Base-by-base conservation (phyloP, 2,329 filamentous ascomycete species). In the Thelonectria rubi region DNA sequence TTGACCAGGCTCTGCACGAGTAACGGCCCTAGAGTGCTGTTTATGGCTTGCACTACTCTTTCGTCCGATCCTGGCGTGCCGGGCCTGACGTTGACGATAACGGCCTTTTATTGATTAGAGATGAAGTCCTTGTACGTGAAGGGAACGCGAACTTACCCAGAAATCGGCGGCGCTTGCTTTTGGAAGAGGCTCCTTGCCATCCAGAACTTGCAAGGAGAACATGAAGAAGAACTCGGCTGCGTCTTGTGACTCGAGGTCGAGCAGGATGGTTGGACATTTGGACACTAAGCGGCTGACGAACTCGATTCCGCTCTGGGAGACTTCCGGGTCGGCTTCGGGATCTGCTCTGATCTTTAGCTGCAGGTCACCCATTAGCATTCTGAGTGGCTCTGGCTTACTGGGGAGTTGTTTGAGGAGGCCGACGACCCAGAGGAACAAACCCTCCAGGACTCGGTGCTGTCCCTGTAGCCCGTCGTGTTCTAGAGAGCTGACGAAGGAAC, bases 131-230 rank as follows among this genome's bases (percentile, higher is more conserved):
- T 30, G 3, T 8, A 1, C 6, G 14, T 14, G 3, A n/a, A 40
- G 6, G 18, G 17, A n/a, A 8, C 2, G 30, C 2, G 3, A 11
- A 26, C 82, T 67, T 77, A 90, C 88, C 91, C 92, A 95, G 64
- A 96, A 91, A 26, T 90, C 87, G 9, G 88, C 86, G 1, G 92
- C 86, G 3, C 90, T 86, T 30, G 85, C 85, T 76, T 95, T 96
- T 0, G 91, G 90, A 10, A 96, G 79, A 0, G 90, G 88, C 61
- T 95, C 92, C 30, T 83, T 86, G 12, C 89, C 89, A 45, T 88
- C 84, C 7, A 96, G 78, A 8, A 91, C 88, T 68, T 86, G 84
- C 12, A 95, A 79, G 0, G 88, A 85, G 70, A 94, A 94, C 55
- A 88, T 78, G 69, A 96, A 90, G 62, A 93, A 84, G 67, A 83